These are phyloP conservation scores for Arthrobotrys megalospora DNA, from an alignment of 2,329 filamentous ascomycete genomes.

Conservation along the genomic window DNA sequence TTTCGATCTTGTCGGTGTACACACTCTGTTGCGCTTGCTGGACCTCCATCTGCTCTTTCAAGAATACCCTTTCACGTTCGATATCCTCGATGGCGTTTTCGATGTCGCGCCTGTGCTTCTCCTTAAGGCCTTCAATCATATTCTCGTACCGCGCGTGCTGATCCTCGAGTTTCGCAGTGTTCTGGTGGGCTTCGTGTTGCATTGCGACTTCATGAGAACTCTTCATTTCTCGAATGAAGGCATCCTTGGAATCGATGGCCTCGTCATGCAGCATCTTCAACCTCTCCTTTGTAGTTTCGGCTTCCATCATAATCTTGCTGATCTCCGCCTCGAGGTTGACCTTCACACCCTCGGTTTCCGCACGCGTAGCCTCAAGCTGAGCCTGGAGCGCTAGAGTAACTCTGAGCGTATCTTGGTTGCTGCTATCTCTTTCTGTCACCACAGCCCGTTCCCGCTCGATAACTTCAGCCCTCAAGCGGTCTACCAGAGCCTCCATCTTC, in stretches of 20 bases:
- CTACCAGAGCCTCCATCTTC: slow-evolving; percentile 70
- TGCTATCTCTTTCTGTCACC: slow-evolving; percentile 84
- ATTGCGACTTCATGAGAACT: slow-evolving; percentile 68
- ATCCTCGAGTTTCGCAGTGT: slow-evolving; percentile 73
- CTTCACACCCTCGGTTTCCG: slow-evolving; percentile 86
- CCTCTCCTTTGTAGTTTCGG: slow-evolving; percentile 83
- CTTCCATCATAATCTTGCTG: slow-evolving; percentile 82
- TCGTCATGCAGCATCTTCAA: slow-evolving; percentile 89
- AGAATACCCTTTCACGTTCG: slow-evolving; percentile 82
- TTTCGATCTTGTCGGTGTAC: slow-evolving; percentile 84
- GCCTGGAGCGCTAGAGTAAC: slow-evolving; percentile 83
- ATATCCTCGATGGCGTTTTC: slow-evolving; percentile 84
- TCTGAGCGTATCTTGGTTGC: slow-evolving; percentile 83
- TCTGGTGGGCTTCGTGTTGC: slow-evolving; percentile 71
- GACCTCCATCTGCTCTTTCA: slow-evolving; percentile 84
- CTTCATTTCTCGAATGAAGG: slow-evolving; percentile 71
- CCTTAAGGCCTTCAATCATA: slow-evolving; percentile 80
- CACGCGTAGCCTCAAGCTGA: slow-evolving; percentile 86
- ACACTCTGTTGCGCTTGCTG: slow-evolving; percentile 88
- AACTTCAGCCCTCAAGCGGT: slow-evolving; percentile 69
- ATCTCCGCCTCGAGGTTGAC: slow-evolving; percentile 87
- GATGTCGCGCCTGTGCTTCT: slow-evolving; percentile 81
- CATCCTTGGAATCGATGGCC: slow-evolving; percentile 78
- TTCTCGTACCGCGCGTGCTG: slow-evolving; percentile 76
- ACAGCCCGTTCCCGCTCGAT: slow-evolving; percentile 67